Evolutionary conservation across 768 basidiomycete species (phyloP), one percentile per base, ranked within the genome.

Genomic region (Kwoniella sp.): DNA sequence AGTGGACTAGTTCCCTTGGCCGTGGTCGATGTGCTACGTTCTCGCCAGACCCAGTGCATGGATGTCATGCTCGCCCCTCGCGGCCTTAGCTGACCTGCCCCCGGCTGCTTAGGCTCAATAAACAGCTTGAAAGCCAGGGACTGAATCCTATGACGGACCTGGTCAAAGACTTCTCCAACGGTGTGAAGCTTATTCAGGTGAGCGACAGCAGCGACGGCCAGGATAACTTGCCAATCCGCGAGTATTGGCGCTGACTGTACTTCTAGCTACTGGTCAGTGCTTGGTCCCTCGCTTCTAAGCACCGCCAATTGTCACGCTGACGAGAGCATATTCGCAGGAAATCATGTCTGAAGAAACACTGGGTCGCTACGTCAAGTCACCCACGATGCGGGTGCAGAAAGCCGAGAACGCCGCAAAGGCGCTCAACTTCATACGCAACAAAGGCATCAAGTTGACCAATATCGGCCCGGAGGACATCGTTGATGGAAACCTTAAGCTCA

Each of bases 371-470:
- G 95, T 93, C 77, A 86, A 80, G 70, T 82, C 80, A 50, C 93
- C 95, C 0, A 79, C 84, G 29, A 91, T 96, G 79, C 82, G 92
- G 27, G 85, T 98, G 1, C 95, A 99, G 75, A 95, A 92, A 68
- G 91, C 90, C 2, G 95, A 99, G 56, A 99, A 99, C 75, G 92
- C 93, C 42, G 92, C 89, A 75, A 90, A 89, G 74, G 95, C 95
- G 0, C 76, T 99, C 39, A 88, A 93, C 61, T 96, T 95, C 75
- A 96, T 99, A 74, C 86, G 85, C 27, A 88, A 88, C 14, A 78
- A 91, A 63, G 90, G 91, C 10, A 89, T 98, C 49, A 92, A 93
- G 70, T 78, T 99, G 58, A 98, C 92, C 28, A 98, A 98, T 75
- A 96, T 99, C 56, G 93, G 71, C 14, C 89, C 92, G 9, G 93